Evolutionary conservation across 1,284 basidiomycete species (phyloP).

Genomic region (Fomes fomentarius): DNA sequence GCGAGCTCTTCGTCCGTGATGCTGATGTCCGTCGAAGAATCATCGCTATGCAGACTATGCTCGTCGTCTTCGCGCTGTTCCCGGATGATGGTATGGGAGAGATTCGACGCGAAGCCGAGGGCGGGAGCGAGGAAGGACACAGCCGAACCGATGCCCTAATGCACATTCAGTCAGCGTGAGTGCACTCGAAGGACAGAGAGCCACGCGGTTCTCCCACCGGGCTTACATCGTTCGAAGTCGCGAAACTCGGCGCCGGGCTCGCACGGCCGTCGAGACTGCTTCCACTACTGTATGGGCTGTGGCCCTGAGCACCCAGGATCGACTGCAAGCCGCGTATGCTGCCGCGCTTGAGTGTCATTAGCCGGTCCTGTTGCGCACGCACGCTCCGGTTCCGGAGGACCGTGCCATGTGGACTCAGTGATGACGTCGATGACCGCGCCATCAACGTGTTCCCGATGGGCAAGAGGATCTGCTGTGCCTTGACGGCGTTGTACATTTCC

Average conservation of each 20-base stretch:
- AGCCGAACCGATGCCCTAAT: conserved; percentile 40
- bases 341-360: conserved; percentile 84
- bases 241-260: conserved; percentile 88
- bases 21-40: conserved; percentile 69
- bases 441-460: conserved; percentile 54
- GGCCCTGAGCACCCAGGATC: conserved; percentile 64
- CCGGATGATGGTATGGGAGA: conserved; percentile 94
- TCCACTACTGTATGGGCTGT: conserved; percentile 79
- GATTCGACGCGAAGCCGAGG: conserved; percentile 93
- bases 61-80: conserved; percentile 93
- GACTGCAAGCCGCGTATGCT: conserved; percentile 88
- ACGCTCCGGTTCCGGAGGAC: conserved; percentile 70
- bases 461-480: conserved; percentile 89
- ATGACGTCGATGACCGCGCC: conserved; percentile 55
- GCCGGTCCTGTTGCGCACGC: conserved; percentile 63
- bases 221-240: conserved; percentile 82
- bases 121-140: conserved; percentile 72
- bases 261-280: conserved; percentile 83
- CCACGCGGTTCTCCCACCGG: neutral
- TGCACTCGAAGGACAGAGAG: neutral
- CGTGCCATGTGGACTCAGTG: conserved; percentile 49
- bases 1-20: conserved; percentile 95
- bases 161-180: conserved; percentile 3
- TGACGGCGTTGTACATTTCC: conserved; percentile 95
- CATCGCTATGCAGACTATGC: conserved; percentile 66